phyloP scores from a whole-genome alignment of 805 yeast species.

The Yamadazyma sp. region DNA sequence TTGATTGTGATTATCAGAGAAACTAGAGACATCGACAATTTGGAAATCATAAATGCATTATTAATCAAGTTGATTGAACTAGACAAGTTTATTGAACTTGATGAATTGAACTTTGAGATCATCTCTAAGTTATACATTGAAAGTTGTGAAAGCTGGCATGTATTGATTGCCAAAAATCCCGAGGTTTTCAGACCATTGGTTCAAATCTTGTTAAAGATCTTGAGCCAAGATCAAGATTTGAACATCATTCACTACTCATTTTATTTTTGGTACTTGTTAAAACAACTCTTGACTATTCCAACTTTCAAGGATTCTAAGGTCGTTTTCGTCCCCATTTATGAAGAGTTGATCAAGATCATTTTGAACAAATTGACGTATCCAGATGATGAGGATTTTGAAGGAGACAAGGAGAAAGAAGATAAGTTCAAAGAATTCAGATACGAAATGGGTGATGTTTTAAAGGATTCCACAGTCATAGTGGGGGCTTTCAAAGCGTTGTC shows the following conservation, averaged over 20 bases:
- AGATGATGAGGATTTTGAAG: slow-evolving; percentile 46
- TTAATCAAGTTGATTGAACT: slow-evolving; percentile 67
- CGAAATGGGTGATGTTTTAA: slow-evolving; percentile 96
- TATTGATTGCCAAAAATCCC: slow-evolving; percentile 73
- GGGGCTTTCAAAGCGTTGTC: slow-evolving; percentile 71
- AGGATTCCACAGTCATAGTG: slow-evolving; percentile 89
- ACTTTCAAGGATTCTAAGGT: slow-evolving; percentile 54
- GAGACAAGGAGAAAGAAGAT: slow-evolving; percentile 81
- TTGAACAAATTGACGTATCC: slow-evolving; percentile 78
- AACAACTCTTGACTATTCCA: slow-evolving; percentile 65
- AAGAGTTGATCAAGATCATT: slow-evolving; percentile 58
- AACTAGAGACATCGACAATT: slow-evolving; percentile 71
- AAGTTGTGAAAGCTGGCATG: slow-evolving; percentile 96
- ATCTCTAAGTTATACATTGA: slow-evolving; percentile 79
- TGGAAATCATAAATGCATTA: slow-evolving; percentile 61
- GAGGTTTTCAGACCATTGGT: slow-evolving; percentile 68
- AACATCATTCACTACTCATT: slow-evolving; percentile 90
- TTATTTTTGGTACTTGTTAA: slow-evolving; percentile 85
- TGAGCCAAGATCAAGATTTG: slow-evolving; percentile 76
- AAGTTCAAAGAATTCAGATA: slow-evolving; percentile 92
- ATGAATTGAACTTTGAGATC: slow-evolving; percentile 68
- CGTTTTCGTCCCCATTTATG: slow-evolving; percentile 54
- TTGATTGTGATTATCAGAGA: slow-evolving; percentile 78
- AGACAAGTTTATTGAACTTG: slow-evolving; percentile 51
- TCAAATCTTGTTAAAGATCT: slow-evolving; percentile 65